These are phyloP conservation scores for Penicillium simplicissimum DNA, from an alignment of 495 filamentous ascomycete species.

Conservation along the genomic window DNA sequence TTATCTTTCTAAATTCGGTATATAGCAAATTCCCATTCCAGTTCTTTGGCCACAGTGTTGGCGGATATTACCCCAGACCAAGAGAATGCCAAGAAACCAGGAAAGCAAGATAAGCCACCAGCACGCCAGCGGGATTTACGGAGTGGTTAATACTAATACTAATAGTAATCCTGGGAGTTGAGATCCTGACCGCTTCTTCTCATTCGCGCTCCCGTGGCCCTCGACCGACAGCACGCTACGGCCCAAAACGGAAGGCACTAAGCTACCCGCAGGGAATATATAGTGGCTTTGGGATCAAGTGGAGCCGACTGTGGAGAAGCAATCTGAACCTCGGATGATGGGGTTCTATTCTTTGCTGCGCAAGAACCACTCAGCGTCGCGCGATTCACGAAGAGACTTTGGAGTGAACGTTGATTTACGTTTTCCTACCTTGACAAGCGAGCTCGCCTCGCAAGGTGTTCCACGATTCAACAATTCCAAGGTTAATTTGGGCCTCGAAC, in stretches of 20 bases:
- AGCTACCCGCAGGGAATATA: slow-evolving; percentile 11
- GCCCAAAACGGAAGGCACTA: slow-evolving; percentile 19
- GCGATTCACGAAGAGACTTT: slow-evolving; percentile 16
- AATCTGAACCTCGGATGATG: slow-evolving; percentile 22
- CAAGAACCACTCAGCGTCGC: slow-evolving; percentile 14
- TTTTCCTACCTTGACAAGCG: slow-evolving; percentile 8
- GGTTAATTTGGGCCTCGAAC: background rate
- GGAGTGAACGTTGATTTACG: slow-evolving; percentile 8
- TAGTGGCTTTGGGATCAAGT: slow-evolving; percentile 13
- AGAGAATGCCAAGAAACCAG: slow-evolving; percentile 4
- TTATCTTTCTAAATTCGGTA: background rate
- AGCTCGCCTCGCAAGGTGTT: background rate
- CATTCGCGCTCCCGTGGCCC: slow-evolving; percentile 8
- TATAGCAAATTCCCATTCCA: background rate
- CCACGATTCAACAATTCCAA: slow-evolving; percentile 2
- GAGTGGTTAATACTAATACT: background rate
- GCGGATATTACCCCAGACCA: slow-evolving; percentile 15
- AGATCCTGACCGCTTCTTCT: slow-evolving; percentile 24
- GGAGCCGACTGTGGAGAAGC: slow-evolving; percentile 15
- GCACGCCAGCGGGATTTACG: background rate
- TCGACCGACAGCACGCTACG: slow-evolving; percentile 12
- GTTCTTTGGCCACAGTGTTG: background rate
- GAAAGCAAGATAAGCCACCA: slow-evolving; percentile 6
- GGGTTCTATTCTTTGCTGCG: slow-evolving; percentile 9
- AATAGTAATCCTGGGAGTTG: background rate